Evolutionary conservation across 768 basidiomycete species (phyloP), one percentile per base, ranked within the genome.

Genomic region (Phaeotremella skinneri): DNA sequence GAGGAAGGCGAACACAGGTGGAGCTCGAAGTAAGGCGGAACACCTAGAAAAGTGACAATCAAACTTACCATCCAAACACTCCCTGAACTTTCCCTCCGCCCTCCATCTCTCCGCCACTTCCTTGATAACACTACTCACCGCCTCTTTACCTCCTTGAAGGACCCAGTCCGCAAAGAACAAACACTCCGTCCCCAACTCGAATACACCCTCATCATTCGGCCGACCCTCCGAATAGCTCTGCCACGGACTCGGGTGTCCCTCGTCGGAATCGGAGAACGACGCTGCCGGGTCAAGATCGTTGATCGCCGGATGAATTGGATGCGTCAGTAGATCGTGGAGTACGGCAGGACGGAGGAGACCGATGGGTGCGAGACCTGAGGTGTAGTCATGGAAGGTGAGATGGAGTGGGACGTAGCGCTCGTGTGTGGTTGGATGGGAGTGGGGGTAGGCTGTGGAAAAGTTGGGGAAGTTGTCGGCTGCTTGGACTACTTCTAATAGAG

Each of bases 121-220:
- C 2, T 59, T 61, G 52, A 76, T 64, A 23, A 56, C 52, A 6
- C 27, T 47, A 27, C 51, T 52, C 30, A 72, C 56, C 42, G 63
- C 70, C 21, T 76, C 73, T 23, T 37, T 51, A 17, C 69, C 29
- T 13, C 51, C 23, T 23, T 56, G 43, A 0, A 34, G 11, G 2
- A 72, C 62, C 52, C 64, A 64, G 5, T 72, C 65, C 1, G 58
- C 49, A 20, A 69, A 62, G 45, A 59, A 70, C 67, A 77, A n/a
- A 79, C 77, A 57, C 37, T 62, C 81, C 83, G 85, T 2, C 79
- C 56, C 48, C 81, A 52, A 39, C 17, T 53, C 48, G 48, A n/a
- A 32, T 29, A 58, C 25, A 7, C 43, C 43, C 13, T 45, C 43
- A 13, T 7, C 43, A 20, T 45, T 20, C 11, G 43, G 43, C 23